Conservation (phyloP, 768 basidiomycete genomes). For the Polyporus arcularius region DNA sequence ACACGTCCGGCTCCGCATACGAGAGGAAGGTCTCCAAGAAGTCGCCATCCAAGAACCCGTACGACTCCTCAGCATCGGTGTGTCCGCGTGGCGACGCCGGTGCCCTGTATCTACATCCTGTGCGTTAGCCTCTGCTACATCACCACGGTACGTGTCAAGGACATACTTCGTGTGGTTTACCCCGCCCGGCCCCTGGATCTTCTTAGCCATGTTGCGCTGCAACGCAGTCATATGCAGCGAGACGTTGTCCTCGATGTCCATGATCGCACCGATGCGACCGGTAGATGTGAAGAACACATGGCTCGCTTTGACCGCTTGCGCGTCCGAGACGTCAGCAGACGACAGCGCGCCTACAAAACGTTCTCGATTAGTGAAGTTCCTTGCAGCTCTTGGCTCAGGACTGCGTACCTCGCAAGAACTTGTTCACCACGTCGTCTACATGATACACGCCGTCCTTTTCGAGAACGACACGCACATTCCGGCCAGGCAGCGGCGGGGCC, state of each 20-base stretch:
- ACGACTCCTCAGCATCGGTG: constrained; percentile 55
- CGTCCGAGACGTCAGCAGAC: constrained; percentile 43
- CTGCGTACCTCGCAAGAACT: constrained; percentile 63
- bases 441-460: constrained; percentile 72
- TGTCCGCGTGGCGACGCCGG: constrained; percentile 59
- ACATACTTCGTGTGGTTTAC: constrained; percentile 62
- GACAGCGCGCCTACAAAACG: constrained; percentile 52
- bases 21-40: constrained; percentile 72
- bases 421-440: constrained; percentile 76
- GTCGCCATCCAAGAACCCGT: constrained; percentile 88
- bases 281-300: constrained; percentile 77
- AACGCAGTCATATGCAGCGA: constrained; percentile 65
- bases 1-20: constrained; percentile 42
- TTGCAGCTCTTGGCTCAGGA: neutral
- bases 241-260: constrained; percentile 56
- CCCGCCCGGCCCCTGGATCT: constrained; percentile 54
- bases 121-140: neutral
- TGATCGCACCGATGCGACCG: constrained; percentile 75
- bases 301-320: constrained; percentile 49
- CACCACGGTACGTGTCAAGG: neutral
- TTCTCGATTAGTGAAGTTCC: neutral
- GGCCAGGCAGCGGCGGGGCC: constrained; percentile 30
- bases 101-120: constrained; percentile 60
- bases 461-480: constrained; percentile 40
- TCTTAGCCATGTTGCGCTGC: constrained; percentile 70